Evolutionary conservation across 2,329 filamentous ascomycete species (phyloP), one percentile per base, ranked within the genome.

Genomic region (Arthrobotrys entomopaga): DNA sequence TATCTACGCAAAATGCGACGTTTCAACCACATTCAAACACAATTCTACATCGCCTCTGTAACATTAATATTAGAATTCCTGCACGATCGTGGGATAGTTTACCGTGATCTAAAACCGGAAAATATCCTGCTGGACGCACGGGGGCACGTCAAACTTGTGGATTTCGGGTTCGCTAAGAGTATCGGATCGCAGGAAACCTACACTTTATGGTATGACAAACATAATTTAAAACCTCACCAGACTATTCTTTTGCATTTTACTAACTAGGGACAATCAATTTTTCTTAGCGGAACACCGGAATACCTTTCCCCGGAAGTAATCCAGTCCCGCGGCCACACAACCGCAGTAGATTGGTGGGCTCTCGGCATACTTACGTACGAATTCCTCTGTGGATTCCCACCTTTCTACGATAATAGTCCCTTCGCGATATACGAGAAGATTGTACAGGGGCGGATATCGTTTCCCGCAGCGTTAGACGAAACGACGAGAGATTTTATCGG

Each of bases 391-490:
- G 91, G 91, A 26, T 93, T 93, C 79, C 91, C 91, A 13, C 91
- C 91, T 0, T 95, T 94, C 80, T 95, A 91, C 90, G 89, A 93
- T 79, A 89, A 91, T 77, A 94, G 93, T 77, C 91, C 91, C 0
- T 91, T 94, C 77, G 91, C 93, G 80, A 94, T 94, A 70, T 94
- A 94, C 82, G 91, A 92, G 81, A 88, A 90, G 82, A 94, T 94
- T 78, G 89, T 94, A 29, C 89, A 91, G 80, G 91, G 91, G 78
- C 89, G 90, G 38, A 86, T 94, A 75, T 84, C 88, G 67, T 94
- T 92, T 81, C 91, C 91, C 1, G 85, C 86, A 11, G 82, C 83
- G 63, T 84, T 88, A n/a, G 87, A 87, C 1, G 67, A 67, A 42
- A 86, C 88, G 63, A 91, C 91, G 3, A 87, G 91, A 79, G 88